phyloP scores from a whole-genome alignment of 768 basidiomycete species.

The Nidularia pulvinata region DNA sequence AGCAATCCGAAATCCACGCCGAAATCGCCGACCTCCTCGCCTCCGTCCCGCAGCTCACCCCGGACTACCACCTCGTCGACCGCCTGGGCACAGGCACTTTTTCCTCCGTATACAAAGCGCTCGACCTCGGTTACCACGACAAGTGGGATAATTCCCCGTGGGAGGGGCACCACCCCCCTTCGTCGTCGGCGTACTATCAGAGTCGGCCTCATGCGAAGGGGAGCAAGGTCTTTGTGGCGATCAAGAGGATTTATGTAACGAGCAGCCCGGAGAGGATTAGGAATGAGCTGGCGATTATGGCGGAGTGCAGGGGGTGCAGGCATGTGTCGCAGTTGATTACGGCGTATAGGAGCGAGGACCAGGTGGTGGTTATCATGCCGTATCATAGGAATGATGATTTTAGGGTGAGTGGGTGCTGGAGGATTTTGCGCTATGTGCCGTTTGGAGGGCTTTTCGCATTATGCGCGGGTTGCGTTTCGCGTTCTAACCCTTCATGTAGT shows the following conservation, averaged over 20 bases:
- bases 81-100: constrained; percentile 97
- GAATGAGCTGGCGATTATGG: constrained; percentile 92
- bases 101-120: constrained; percentile 97
- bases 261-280: constrained; percentile 90
- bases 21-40: constrained; percentile 77
- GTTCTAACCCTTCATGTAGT: too few relatives aligned
- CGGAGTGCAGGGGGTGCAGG: constrained; percentile 79
- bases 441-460: neutral
- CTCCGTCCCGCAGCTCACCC: constrained; percentile 62
- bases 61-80: constrained; percentile 81
- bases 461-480: too few relatives aligned
- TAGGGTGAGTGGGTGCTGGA: constrained; percentile 65
- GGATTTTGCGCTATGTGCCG: too few relatives aligned
- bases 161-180: constrained; percentile 63
- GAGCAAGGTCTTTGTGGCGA: constrained; percentile 78
- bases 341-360: constrained; percentile 89
- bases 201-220: constrained; percentile 36
- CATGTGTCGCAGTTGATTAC: constrained; percentile 94
- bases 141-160: constrained; percentile 79
- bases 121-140: constrained; percentile 69
- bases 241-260: constrained; percentile 98
- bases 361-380: constrained; percentile 93
- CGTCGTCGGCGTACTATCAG: constrained; percentile 70
- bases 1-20: constrained; percentile 68
- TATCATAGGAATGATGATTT: constrained; percentile 94